phyloP scores from a whole-genome alignment of 495 filamentous ascomycete genomes.

The Bathelium albidoporum region DNA sequence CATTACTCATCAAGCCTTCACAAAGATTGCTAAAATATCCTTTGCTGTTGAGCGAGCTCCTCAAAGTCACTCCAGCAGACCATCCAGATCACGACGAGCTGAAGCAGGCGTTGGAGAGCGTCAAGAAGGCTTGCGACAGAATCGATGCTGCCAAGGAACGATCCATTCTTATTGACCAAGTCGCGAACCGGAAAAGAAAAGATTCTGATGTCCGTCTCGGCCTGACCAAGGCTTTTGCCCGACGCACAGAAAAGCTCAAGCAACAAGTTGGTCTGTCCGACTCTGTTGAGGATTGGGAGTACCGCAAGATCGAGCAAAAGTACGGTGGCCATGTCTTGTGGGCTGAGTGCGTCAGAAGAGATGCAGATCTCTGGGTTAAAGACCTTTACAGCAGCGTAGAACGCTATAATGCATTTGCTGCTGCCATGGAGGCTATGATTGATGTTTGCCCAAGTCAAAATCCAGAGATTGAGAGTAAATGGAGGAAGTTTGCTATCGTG shows the following conservation, averaged over 20 bases:
- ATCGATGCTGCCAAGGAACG: slow-evolving; percentile 92
- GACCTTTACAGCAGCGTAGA: slow-evolving; percentile 60
- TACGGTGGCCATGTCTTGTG: slow-evolving; percentile 83
- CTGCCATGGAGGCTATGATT: slow-evolving; percentile 55
- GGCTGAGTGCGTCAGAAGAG: slow-evolving; percentile 78
- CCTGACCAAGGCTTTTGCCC: slow-evolving; percentile 76
- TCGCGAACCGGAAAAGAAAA: slow-evolving; percentile 76
- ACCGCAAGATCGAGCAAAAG: slow-evolving; percentile 61
- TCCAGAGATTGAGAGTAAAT: slow-evolving; percentile 80
- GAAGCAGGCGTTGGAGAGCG: slow-evolving; percentile 47
- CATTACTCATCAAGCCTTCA: slow-evolving; percentile 87
- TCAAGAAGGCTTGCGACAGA: slow-evolving; percentile 62
- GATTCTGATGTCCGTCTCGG: slow-evolving; percentile 77
- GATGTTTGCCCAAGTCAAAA: slow-evolving; percentile 52
- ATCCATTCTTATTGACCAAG: slow-evolving; percentile 77
- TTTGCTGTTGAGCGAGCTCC: slow-evolving; percentile 64
- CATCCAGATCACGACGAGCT: slow-evolving; percentile 73
- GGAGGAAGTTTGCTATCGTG: slow-evolving; percentile 72
- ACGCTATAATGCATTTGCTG: slow-evolving; percentile 58
- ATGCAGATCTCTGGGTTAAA: slow-evolving; percentile 77
- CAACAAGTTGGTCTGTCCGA: slow-evolving; percentile 57
- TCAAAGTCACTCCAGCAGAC: slow-evolving; percentile 64
- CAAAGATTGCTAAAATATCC: slow-evolving; percentile 90
- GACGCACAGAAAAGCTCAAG: slow-evolving; percentile 67
- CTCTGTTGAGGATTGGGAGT: slow-evolving; percentile 66